Conservation (phyloP, 2,329 filamentous ascomycete genomes). For the Fusarium penzigii region DNA sequence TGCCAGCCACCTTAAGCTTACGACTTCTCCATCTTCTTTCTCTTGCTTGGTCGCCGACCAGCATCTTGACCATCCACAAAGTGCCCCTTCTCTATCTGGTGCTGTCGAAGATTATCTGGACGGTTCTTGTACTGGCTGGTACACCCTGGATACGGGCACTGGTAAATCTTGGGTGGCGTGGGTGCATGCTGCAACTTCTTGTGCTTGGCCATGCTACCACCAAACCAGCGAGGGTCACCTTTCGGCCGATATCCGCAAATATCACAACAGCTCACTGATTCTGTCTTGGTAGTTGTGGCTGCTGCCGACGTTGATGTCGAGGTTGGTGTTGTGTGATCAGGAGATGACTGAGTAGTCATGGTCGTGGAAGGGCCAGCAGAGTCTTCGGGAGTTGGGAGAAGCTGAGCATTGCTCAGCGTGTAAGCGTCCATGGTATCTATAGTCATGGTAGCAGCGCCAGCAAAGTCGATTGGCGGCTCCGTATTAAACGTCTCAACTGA, state of each 20-base stretch:
- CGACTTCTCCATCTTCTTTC: conserved; percentile 41
- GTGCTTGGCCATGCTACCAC: conserved; percentile 60
- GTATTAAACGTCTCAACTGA: conserved; percentile 14
- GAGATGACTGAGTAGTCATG: conserved; percentile 26
- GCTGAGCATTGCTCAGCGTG: conserved; percentile 15
- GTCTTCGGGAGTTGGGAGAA: conserved; percentile 24
- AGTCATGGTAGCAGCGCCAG: conserved; percentile 1
- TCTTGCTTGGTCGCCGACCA: conserved; percentile 45
- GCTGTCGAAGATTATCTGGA: conserved; percentile 56
- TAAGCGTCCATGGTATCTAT: conserved; percentile 13
- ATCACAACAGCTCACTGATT: conserved; percentile 49
- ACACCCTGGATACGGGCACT: conserved; percentile 55
- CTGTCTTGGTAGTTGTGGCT: conserved; percentile 35
- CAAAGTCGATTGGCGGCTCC: conserved; percentile 9
- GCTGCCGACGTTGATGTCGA: not conserved
- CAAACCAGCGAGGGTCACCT: conserved; percentile 59
- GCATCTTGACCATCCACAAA: conserved; percentile 47
- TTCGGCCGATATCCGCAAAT: conserved; percentile 57
- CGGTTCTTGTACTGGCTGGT: conserved; percentile 57
- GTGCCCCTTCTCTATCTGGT: conserved; percentile 58
- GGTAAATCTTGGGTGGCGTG: conserved; percentile 51
- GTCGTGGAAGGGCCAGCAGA: conserved; percentile 23
- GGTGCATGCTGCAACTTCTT: conserved; percentile 55
- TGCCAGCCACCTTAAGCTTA: not conserved
- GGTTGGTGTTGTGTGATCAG: conserved; percentile 10